These are phyloP conservation scores for Harringtonia aguacate DNA, from an alignment of 2,329 filamentous ascomycete species.

Conservation along the genomic window DNA sequence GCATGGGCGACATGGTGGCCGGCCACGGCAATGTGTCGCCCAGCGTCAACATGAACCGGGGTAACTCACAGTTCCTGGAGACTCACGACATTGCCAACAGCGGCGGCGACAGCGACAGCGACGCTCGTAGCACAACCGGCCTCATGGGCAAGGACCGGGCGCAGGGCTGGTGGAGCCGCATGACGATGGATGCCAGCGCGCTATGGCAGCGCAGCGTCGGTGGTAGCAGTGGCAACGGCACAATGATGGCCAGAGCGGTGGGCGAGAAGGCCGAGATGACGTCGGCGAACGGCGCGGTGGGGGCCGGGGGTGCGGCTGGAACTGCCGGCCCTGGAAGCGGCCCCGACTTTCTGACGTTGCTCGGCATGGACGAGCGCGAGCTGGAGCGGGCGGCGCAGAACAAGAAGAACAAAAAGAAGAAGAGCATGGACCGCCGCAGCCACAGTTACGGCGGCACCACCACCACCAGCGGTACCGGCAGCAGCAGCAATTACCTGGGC, in stretches of 20 bases:
- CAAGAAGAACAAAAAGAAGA: slow-evolving; percentile 18
- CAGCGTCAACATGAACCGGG: slow-evolving; percentile 36
- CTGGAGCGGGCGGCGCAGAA: slow-evolving; percentile 26
- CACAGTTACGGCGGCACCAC: neutral
- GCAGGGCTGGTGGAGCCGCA: slow-evolving; percentile 24
- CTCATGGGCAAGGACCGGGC: slow-evolving; percentile 26
- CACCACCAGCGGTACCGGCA: neutral
- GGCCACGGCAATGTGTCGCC: slow-evolving; percentile 17
- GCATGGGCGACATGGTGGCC: slow-evolving; percentile 20
- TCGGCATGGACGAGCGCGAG: slow-evolving; percentile 31
- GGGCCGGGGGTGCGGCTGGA: neutral
- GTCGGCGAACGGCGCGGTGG: slow-evolving; percentile 7
- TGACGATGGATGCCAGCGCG: slow-evolving; percentile 25
- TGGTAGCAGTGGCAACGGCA: slow-evolving; percentile 3
- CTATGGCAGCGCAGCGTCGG: slow-evolving; percentile 20
- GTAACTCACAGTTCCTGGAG: slow-evolving; percentile 41
- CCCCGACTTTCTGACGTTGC: slow-evolving; percentile 31
- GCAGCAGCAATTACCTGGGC: slow-evolving; percentile 6
- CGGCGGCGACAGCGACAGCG: slow-evolving; percentile 16
- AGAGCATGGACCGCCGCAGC: slow-evolving; percentile 10
- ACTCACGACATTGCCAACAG: slow-evolving; percentile 10
- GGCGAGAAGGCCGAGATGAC: neutral
- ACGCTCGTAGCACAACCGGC: slow-evolving; percentile 7
- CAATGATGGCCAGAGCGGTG: neutral
- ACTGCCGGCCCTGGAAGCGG: neutral